Conservation (phyloP, 345 rosid genomes). For the Populus euphratica region DNA sequence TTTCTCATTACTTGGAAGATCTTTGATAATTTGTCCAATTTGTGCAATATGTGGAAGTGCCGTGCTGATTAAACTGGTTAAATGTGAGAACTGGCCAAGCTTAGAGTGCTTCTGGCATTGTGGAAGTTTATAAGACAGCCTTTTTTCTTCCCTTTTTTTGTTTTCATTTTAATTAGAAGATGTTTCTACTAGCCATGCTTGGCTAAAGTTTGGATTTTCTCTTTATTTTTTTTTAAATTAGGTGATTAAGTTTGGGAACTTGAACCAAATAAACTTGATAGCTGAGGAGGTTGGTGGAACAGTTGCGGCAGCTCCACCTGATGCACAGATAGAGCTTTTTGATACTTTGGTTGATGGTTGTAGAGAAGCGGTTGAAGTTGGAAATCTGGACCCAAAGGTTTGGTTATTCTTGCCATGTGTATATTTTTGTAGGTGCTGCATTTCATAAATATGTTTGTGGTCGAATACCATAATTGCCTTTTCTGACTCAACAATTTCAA, state of each 20-base stretch:
- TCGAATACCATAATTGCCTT: neutral
- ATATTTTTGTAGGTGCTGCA: neutral
- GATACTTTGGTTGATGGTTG: slow-evolving; percentile 85
- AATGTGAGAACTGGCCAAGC: neutral
- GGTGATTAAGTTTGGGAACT: slow-evolving; percentile 95
- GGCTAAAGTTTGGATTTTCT: neutral
- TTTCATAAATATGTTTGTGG: neutral
- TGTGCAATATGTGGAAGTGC: too few species aligned
- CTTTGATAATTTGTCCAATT: too few species aligned
- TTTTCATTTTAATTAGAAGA: neutral
- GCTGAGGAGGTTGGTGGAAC: slow-evolving; percentile 87
- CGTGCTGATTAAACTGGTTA: neutral
- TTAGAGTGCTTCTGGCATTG: neutral
- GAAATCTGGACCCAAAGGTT: slow-evolving; percentile 75
- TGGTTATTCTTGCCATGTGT: slow-evolving; percentile 6
- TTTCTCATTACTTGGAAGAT: too few species aligned
- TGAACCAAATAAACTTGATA: slow-evolving; percentile 61
- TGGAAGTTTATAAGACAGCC: neutral
- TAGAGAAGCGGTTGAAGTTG: slow-evolving; percentile 67
- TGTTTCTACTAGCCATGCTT: neutral
- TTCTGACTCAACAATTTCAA: neutral
- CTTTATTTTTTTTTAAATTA: slow-evolving; percentile 23
- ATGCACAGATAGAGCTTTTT: slow-evolving; percentile 85
- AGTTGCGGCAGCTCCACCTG: slow-evolving; percentile 68
- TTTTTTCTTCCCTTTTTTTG: neutral